phyloP scores from a whole-genome alignment of 495 filamentous ascomycete species.

The Cladorrhinum samala region DNA sequence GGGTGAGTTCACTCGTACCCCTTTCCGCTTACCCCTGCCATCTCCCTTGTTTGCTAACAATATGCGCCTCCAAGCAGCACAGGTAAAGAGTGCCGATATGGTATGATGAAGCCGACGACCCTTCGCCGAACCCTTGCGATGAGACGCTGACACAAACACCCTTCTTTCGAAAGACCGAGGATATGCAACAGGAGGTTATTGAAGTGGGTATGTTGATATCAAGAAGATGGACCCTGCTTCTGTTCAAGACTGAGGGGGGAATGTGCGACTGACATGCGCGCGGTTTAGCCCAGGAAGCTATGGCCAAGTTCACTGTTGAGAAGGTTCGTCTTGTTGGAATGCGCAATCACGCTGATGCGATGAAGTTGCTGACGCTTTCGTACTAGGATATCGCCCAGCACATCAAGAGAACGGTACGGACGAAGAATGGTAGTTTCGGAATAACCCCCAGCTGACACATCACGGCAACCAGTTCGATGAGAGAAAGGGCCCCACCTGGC shows the following conservation, averaged over 20 bases:
- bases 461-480: conserved; percentile 63
- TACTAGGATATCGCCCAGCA: conserved; percentile 86
- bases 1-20: conserved; percentile 15
- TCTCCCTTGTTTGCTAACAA: conserved; percentile 3
- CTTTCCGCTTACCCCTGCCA: background rate
- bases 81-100: conserved; percentile 98
- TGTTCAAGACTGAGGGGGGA: background rate
- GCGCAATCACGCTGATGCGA: background rate
- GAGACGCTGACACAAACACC: conserved; percentile 21
- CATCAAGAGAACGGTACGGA: conserved; percentile 86
- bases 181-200: conserved; percentile 92
- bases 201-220: conserved; percentile 70
- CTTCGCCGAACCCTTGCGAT: background rate
- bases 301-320: conserved; percentile 87
- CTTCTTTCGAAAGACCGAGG: conserved; percentile 64
- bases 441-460: conserved; percentile 13
- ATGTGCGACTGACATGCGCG: conserved; percentile 3
- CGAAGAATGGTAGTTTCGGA: background rate
- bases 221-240: background rate
- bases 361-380: background rate
- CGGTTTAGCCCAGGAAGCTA: conserved; percentile 76
- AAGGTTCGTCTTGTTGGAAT: conserved; percentile 53
- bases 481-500: conserved; percentile 91
- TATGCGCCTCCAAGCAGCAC: conserved; percentile 48
- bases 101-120: conserved; percentile 41